Evolutionary conservation across 2,329 filamentous ascomycete species (phyloP), one percentile per base, ranked within the genome.

Genomic region (Eurotiales sp.): DNA sequence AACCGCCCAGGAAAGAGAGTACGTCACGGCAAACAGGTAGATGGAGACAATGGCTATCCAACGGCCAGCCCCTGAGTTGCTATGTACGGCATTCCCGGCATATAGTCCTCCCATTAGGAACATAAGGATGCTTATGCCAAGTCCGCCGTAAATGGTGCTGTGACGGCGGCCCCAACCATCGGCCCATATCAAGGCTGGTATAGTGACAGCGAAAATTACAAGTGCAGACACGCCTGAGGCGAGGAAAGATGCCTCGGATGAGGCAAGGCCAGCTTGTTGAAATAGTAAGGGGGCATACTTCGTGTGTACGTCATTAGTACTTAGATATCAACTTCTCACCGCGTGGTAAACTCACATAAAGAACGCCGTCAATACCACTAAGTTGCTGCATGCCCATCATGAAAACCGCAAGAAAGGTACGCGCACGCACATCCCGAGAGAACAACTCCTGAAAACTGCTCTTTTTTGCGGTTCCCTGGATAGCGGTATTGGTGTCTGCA

Each of bases 241-340:
- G 2, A 85, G 71, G 58, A 85, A 82, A 0, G 78, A 77, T 1
- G 80, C 74, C 21, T 74, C 77, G 3, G 72, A 67, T 0, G 77
- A 79, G 7, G 72, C 71, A 10, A 85, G 70, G 0, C 83, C 83
- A 2, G 83, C 81, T 47, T 82, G 79, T 21, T 74, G 66, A 56
- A 86, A 86, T 0, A 86, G 71, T 0, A 78, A 65, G 0, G 83
- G 83, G 0, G 82, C 80, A 52, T 86, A 86, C 75, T 81, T 14
- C 4, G n/a, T 15, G 3, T 17, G n/a, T n/a, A n/a, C n/a, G n/a
- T 3, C 5, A 15, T 37, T 37, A 21, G 12, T 2, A 47, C 15
- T 32, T 55, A 19, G 50, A 7, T 36, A 27, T 29, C 15, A 29
- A 55, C 36, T 34, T 5, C 8, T n/a, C 6, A n/a, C 32, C 19